Evolutionary conservation across 768 basidiomycete species (phyloP).

Genomic region (Leccinum olivaceopallidum): DNA sequence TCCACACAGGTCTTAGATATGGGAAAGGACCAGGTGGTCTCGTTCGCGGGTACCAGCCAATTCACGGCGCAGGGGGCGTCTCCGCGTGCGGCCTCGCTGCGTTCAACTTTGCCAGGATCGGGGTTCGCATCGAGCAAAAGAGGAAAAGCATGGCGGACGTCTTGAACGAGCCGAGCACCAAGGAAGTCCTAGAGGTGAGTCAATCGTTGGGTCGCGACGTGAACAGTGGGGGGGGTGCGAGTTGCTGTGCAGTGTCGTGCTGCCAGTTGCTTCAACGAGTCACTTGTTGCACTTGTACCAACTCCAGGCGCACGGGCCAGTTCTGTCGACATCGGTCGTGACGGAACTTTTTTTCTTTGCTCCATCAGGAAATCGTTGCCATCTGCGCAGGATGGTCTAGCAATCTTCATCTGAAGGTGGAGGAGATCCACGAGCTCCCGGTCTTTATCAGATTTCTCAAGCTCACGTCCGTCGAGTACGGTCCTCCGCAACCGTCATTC

Average conservation of each 20-base stretch:
- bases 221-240: neutral
- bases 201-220: neutral
- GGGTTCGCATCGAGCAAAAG: slow-evolving; percentile 34
- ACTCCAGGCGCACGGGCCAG: neutral
- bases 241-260: neutral
- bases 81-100: slow-evolving; percentile 70
- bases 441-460: slow-evolving; percentile 46
- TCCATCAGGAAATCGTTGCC: slow-evolving; percentile 50
- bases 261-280: neutral
- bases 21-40: slow-evolving; percentile 42
- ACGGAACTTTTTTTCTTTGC: neutral
- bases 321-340: neutral
- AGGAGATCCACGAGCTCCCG: slow-evolving; percentile 49
- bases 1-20: slow-evolving; percentile 20
- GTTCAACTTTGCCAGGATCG: slow-evolving; percentile 59
- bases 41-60: slow-evolving; percentile 55
- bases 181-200: slow-evolving; percentile 29
- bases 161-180: slow-evolving; percentile 23
- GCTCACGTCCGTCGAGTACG: slow-evolving; percentile 37
- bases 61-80: slow-evolving; percentile 41
- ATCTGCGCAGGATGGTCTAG: slow-evolving; percentile 60
- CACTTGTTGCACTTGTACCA: neutral
- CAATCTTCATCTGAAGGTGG: slow-evolving; percentile 55
- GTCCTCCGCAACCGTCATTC: slow-evolving; percentile 36
- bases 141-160: slow-evolving; percentile 11